Conservation (phyloP, 176 grass and related monocot genomes). For the Poa annua region DNA sequence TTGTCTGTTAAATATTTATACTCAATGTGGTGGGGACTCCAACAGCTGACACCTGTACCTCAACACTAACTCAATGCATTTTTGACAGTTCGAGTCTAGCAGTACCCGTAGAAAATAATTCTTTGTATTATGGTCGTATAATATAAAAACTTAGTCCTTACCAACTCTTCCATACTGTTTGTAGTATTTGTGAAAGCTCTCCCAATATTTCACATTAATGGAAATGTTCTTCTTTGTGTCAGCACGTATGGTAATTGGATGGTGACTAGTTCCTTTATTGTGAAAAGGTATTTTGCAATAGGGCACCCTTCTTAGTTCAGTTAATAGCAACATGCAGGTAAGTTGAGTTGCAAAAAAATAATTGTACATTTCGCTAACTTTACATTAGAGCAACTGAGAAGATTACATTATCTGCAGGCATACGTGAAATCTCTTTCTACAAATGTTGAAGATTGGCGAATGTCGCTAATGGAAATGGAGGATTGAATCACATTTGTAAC, state of each 20-base stretch:
- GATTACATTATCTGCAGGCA: constrained; percentile 31
- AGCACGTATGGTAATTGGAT: constrained; percentile 45
- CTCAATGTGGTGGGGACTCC: constrained; percentile 59
- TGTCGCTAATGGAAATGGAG: constrained; percentile 54
- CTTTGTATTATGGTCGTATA: not conserved
- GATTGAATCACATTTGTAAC: constrained; percentile 42
- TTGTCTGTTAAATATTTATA: constrained; percentile 56
- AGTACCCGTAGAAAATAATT: not conserved
- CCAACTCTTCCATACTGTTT: constrained; percentile 8
- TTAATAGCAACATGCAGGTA: constrained; percentile 64
- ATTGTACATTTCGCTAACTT: not conserved
- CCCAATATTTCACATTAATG: not conserved
- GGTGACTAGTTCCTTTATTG: constrained; percentile 51
- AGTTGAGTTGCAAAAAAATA: constrained; percentile 14
- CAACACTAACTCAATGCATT: not conserved
- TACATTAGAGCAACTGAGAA: not conserved
- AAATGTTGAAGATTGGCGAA: constrained; percentile 56
- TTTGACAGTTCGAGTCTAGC: constrained; percentile 2
- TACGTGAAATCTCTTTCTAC: constrained; percentile 51
- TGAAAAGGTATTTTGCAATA: constrained; percentile 53
- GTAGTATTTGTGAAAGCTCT: not conserved
- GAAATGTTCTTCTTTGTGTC: not conserved
- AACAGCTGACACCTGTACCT: constrained; percentile 47
- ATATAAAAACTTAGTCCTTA: not conserved
- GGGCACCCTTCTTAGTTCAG: constrained; percentile 49